A percentile compares a stretch with the other conserved stretches of the same genome.
Conservation (phyloP, 1,139 yeast genomes). For the Taiozyma sp. region DNA sequence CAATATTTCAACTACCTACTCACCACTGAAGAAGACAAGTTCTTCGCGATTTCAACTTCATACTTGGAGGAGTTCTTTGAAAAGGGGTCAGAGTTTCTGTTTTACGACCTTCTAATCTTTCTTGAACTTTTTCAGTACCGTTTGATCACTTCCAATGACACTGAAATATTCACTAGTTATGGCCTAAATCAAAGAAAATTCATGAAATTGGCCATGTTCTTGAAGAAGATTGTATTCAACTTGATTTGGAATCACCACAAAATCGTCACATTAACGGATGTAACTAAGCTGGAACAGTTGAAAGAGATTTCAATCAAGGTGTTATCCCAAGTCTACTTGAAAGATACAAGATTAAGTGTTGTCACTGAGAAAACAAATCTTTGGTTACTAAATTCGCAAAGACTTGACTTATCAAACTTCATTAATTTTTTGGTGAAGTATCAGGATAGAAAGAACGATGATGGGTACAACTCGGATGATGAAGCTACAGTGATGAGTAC, state of each 20-base stretch:
- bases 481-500: slow-evolving; percentile 15
- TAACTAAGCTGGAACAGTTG: slow-evolving; percentile 8
- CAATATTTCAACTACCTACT: slow-evolving; percentile 24
- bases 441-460: slow-evolving; percentile 19
- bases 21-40: slow-evolving; percentile 19
- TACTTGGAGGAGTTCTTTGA: slow-evolving; percentile 16
- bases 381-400: slow-evolving; percentile 16
- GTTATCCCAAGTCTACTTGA: slow-evolving; percentile 62
- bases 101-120: slow-evolving; percentile 31
- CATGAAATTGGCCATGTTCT: slow-evolving; percentile 39
- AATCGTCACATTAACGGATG: slow-evolving; percentile 1
- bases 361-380: slow-evolving; percentile 17
- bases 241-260: slow-evolving; percentile 41
- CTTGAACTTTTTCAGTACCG: slow-evolving; percentile 53
- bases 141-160: slow-evolving; percentile 66
- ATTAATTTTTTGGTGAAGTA: slow-evolving; percentile 12
- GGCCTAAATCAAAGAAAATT: slow-evolving; percentile 48
- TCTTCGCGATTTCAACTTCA: slow-evolving; percentile 7
- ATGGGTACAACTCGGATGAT: slow-evolving; percentile 18
- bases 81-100: slow-evolving; percentile 19
- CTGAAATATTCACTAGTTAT: slow-evolving; percentile 44
- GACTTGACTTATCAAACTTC: slow-evolving; percentile 9
- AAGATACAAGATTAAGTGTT: slow-evolving; percentile 55
- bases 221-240: slow-evolving; percentile 52
- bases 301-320: slow-evolving; percentile 43